Evolutionary conservation across 108 stramenopile genomes (phyloP).

Genomic region (Mayamaea pseudoterrestris): DNA sequence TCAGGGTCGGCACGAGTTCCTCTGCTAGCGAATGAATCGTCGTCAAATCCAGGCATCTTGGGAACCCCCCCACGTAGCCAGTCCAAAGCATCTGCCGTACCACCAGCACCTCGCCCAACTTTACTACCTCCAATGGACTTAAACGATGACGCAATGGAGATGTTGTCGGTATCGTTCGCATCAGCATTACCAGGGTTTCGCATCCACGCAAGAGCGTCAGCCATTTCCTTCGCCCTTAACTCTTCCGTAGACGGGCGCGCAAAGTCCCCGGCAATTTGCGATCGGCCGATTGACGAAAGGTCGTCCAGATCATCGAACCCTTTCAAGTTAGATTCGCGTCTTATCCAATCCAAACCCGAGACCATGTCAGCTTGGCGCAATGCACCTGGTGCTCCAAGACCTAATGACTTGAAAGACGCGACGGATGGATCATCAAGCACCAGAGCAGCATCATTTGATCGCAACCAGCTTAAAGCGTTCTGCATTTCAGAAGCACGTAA

Average conservation of each 20-base stretch:
- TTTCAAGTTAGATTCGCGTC: conserved; percentile 5
- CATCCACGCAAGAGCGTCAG: conserved; percentile 26
- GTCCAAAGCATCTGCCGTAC: conserved; percentile 22
- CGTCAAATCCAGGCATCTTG: conserved; percentile 1
- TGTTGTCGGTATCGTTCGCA: conserved; percentile 18
- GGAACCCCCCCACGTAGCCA: conserved; percentile 18
- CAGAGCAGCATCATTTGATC: conserved; percentile 8
- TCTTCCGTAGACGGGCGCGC: conserved; percentile 1
- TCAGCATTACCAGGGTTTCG: too few relatives aligned
- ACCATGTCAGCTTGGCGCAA: conserved; percentile 11
- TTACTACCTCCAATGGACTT: conserved; percentile 4
- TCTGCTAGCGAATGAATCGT: conserved; percentile 11
- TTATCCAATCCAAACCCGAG: conserved; percentile 19
- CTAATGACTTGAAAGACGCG: conserved; percentile 4
- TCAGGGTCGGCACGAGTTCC: background rate
- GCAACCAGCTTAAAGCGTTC: conserved; percentile 25
- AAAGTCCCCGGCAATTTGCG: background rate
- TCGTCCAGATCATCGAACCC: conserved; percentile 6
- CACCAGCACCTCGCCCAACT: conserved; percentile 6
- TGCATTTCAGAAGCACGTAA: conserved; percentile 21
- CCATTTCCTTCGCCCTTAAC: conserved; percentile 12
- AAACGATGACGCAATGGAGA: conserved; percentile 2
- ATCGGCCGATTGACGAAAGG: background rate
- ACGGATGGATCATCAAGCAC: conserved; percentile 9
- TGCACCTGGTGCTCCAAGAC: too few relatives aligned